Evolutionary conservation across 116 monocot genomes (phyloP), one percentile per base, ranked within the genome.

Genomic region (Papilionanthe hybrid): DNA sequence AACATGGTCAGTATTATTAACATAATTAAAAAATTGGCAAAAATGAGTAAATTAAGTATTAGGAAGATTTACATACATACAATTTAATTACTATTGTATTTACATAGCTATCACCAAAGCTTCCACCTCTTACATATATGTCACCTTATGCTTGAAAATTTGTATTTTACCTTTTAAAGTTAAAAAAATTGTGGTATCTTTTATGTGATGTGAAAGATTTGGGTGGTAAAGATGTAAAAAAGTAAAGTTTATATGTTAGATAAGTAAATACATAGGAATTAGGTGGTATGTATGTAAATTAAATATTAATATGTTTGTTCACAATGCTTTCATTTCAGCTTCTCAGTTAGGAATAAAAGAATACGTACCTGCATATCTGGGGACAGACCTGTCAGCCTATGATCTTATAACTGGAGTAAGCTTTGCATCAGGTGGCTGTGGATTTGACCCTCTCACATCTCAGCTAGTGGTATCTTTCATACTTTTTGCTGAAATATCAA

Each of bases 381-480:
- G 85, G 55, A 83, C 88, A 22, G 29, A 87, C 9, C 71, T 90
- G 12, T 78, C 68, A 30, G 76, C 66, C 15, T 47, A 90, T 19
- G 89, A 90, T 20, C 81, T 93, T 42, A 85, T 89, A 42, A 87
- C 88, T 3, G 89, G 91, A 12, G 89, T 92, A 25, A 89, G 92
- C 83, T 92, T 92, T 42, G 92, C 92, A 25, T 92, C 87, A 8
- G 87, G 85, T 50, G 89, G 85, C 3, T 72, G 80, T 15, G 92
- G 89, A 56, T 89, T 81, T 65, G 89, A 92, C 65, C 83, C 87
- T 47, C 47, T 85, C 18, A 89, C 92, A 7, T 76, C 89, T 4
- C 23, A 83, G 56, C 6, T 84, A 29, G 80, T 69, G 83, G 92
- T 92, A 84, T 49, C 1, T 49, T 12, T 48, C 45, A 15, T 67